Evolutionary conservation across 768 basidiomycete genomes (phyloP).

Genomic region (Amanita thiersii): DNA sequence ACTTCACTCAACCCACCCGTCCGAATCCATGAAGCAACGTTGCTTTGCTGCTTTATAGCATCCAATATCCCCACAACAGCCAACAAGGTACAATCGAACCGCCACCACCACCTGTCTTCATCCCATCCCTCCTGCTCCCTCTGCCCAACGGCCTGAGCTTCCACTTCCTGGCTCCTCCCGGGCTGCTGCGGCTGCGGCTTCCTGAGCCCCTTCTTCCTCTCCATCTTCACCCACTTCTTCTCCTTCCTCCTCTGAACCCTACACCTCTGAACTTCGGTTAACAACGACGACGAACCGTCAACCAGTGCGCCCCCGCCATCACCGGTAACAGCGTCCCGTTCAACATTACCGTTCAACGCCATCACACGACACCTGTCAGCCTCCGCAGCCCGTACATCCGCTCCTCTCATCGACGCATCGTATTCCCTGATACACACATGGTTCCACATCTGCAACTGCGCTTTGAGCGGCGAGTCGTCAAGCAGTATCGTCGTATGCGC

Average conservation of each 20-base stretch:
- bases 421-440: conserved; percentile 76
- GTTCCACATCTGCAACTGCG: conserved; percentile 69
- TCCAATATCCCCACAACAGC: conserved; percentile 65
- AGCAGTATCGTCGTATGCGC: conserved; percentile 38
- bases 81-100: conserved; percentile 48
- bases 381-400: conserved; percentile 15
- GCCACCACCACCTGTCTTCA: not conserved
- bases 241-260: not conserved
- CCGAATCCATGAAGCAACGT: conserved; percentile 63
- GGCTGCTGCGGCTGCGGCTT: not conserved
- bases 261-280: not conserved
- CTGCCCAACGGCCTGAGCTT: not conserved
- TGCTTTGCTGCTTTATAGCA: conserved; percentile 45
- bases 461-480: conserved; percentile 50
- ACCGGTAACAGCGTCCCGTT: not conserved
- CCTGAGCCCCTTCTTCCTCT: not conserved
- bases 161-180: not conserved
- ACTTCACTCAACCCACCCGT: conserved; percentile 35
- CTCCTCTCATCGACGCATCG: conserved; percentile 30
- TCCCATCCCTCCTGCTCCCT: conserved; percentile 2
- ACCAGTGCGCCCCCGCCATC: too few relatives aligned
- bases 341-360: not conserved
- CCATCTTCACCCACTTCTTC: conserved; percentile 11
- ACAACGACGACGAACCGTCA: too few relatives aligned
- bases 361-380: too few relatives aligned